Base-by-base conservation (phyloP, 2,329 filamentous ascomycete species). In the Pseudopithomyces maydicus region DNA sequence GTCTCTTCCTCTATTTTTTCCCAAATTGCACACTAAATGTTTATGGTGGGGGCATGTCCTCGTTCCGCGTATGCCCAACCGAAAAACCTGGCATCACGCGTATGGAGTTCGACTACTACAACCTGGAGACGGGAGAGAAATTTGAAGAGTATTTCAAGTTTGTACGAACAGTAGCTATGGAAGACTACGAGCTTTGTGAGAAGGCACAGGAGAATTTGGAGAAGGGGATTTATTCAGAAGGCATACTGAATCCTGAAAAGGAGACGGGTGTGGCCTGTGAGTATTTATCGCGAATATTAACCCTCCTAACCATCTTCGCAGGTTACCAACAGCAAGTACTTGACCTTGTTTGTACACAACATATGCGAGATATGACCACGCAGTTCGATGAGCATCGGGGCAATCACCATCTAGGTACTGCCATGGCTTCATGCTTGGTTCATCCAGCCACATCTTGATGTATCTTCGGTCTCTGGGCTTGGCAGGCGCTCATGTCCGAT, bases 31-130 rank as follows among this genome's bases (percentile, higher is more conserved):
- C 82, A 0, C 64, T 85, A 44, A 85, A 85, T 54, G 80, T 85
- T 38, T 85, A 86, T 54, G 84, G 82, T 1, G 84, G 84, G 1
- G 84, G 84, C 3, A 84, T 85, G 82, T 81, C 80, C 11, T 82
- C 78, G 5, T 86, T 85, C 70, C 79, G 84, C 1, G 82, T 84
- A 1, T 82, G 82, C 58, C 84, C 84, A 1, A 81, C 79, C 0
- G 70, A 77, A 1, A 76, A 82, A 22, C 82, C 83, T 0, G 76
- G 78, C 0, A 72, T 82, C 17, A 81, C 80, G 0, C 74, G 81
- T 14, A 85, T 85, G 83, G 82, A 85, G 62, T 86, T 86, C 56
- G 84, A 85, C 63, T 86, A 86, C 59, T 85, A 84, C 61, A 82
- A 85, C 55, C 61, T 76, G 29, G 80, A 78, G 33, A 75, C 72